Evolutionary conservation across 805 yeast species (phyloP).

Genomic region (Pachysolen tannophilus): DNA sequence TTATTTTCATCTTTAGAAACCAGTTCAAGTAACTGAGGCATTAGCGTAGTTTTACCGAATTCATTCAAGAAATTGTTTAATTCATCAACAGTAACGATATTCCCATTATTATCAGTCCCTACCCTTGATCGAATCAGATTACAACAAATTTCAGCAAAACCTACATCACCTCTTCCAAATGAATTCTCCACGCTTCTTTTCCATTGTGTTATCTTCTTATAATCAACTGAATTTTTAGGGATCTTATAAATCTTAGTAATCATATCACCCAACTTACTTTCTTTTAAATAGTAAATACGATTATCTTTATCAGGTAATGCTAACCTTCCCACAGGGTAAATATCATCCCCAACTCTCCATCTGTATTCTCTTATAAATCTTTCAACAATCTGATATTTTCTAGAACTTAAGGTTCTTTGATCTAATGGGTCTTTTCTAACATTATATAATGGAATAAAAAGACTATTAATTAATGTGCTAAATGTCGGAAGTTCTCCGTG

Average conservation of each 20-base stretch:
- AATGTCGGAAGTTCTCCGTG: slow-evolving; percentile 33
- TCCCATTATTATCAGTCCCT: slow-evolving; percentile 29
- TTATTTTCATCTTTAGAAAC: slow-evolving; percentile 12
- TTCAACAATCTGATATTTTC: slow-evolving; percentile 15
- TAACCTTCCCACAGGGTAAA: slow-evolving; percentile 60
- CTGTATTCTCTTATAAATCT: slow-evolving; percentile 45
- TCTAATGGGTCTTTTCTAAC: slow-evolving; percentile 18
- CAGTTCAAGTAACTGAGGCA: no score
- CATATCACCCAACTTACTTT: slow-evolving; percentile 45
- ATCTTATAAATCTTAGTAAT: slow-evolving; percentile 46
- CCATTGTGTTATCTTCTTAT: slow-evolving; percentile 39
- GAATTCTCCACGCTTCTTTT: slow-evolving; percentile 32
- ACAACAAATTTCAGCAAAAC: slow-evolving; percentile 40
- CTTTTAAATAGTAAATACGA: slow-evolving; percentile 52
- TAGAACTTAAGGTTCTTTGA: slow-evolving; percentile 10
- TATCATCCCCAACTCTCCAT: slow-evolving; percentile 46
- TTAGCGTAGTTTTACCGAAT: no score
- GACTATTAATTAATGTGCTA: slow-evolving; percentile 28
- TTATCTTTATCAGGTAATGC: slow-evolving; percentile 56
- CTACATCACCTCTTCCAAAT: slow-evolving; percentile 23
- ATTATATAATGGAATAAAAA: slow-evolving; percentile 32
- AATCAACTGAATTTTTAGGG: slow-evolving; percentile 55
- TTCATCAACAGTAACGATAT: slow-evolving; percentile 35
- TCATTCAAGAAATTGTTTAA: slow-evolving; percentile 39
- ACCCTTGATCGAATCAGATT: slow-evolving; percentile 39